Percentiles rank a stretch among this genome's conserved stretches.
These are phyloP conservation scores for Echium plantagineum DNA, from an alignment of 257 asterid genomes.

Conservation along the genomic window DNA sequence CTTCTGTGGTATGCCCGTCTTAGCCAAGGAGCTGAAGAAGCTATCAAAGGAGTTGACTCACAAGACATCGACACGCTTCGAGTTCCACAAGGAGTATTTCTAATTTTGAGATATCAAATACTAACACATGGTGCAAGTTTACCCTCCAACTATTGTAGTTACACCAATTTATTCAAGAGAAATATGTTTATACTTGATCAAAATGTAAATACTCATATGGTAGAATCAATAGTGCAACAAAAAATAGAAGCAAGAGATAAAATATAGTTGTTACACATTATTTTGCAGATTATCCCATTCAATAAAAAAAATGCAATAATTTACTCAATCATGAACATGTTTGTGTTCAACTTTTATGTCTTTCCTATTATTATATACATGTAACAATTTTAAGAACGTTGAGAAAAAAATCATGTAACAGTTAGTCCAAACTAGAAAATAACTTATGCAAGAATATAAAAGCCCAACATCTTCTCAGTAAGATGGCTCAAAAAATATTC, in stretches of 20 bases:
- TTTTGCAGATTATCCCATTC: no score
- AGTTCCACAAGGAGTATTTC: constrained; percentile 73
- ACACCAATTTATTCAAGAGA: constrained; percentile 13
- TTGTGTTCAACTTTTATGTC: neutral
- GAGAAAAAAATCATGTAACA: neutral
- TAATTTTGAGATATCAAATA: constrained; percentile 18
- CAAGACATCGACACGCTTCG: constrained; percentile 71
- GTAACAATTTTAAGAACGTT: no score
- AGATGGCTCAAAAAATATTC: no score
- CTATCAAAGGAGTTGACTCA: constrained; percentile 55
- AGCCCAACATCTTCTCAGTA: no score
- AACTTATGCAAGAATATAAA: no score
- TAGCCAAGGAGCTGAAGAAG: constrained; percentile 71
- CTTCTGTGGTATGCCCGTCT: constrained; percentile 67
- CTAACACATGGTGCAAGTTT: constrained; percentile 6
- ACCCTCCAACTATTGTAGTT: constrained; percentile 22
- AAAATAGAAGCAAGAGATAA: neutral
- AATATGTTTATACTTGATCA: neutral
- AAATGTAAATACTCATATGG: constrained; percentile 24
- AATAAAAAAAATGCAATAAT: neutral
- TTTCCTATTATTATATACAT: no score
- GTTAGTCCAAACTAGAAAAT: no score
- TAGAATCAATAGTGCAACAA: constrained; percentile 11
- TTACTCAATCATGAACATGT: neutral
- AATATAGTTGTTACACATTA: neutral